Base-by-base conservation (phyloP, 2,329 filamentous ascomycete genomes). In the Cylindrodendrum hubeiense region DNA sequence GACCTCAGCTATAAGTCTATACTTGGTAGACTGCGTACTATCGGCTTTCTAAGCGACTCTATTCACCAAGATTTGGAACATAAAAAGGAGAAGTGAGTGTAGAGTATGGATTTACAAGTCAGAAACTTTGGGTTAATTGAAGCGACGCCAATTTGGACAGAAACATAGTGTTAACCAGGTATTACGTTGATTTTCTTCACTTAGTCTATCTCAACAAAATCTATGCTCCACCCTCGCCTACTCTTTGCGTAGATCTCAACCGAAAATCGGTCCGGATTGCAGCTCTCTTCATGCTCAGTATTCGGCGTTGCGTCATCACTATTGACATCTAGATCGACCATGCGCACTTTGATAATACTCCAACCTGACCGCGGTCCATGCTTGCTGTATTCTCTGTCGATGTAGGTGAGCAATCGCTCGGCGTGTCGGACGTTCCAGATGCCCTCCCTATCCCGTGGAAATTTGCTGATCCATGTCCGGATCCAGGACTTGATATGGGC, bases 131-230 rank as follows among this genome's bases (percentile, higher is more conserved):
- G n/a, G n/a, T n/a, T n/a, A n/a, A n/a, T n/a, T n/a, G n/a, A n/a
- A n/a, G n/a, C n/a, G n/a, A n/a, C n/a, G n/a, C n/a, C n/a, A n/a
- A n/a, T n/a, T n/a, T n/a, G n/a, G n/a, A n/a, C n/a, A n/a, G n/a
- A n/a, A n/a, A n/a, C n/a, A n/a, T n/a, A n/a, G n/a, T n/a, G n/a
- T n/a, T n/a, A n/a, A n/a, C n/a, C n/a, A n/a, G n/a, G n/a, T n/a
- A n/a, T n/a, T n/a, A n/a, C n/a, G n/a, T n/a, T n/a, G n/a, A n/a
- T n/a, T n/a, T n/a, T n/a, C n/a, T n/a, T n/a, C n/a, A n/a, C n/a
- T n/a, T n/a, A n/a, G n/a, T n/a, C n/a, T n/a, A n/a, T n/a, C n/a
- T 71, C 68, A 15, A 71, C 64, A 60, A 71, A 71, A 13, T 71
- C 68, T 13, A 71, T 63, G 26, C 68, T 67, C 68, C 69, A 71